These are phyloP conservation scores for Arthrobotrys iridis DNA, from an alignment of 2,329 filamentous ascomycete species.

Conservation along the genomic window DNA sequence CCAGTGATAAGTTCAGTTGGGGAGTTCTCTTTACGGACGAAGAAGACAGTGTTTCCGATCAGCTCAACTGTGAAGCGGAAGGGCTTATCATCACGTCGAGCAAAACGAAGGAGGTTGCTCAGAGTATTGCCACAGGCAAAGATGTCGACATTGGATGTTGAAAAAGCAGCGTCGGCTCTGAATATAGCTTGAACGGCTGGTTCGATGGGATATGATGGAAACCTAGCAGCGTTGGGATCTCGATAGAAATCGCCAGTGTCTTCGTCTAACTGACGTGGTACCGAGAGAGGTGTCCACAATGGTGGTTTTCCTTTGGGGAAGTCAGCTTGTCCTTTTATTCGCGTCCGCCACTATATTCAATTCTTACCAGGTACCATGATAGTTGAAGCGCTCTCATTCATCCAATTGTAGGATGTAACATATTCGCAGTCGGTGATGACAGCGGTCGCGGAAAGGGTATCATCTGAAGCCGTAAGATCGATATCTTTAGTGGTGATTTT, in stretches of 20 bases:
- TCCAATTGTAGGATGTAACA: conserved; percentile 68
- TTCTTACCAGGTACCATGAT: conserved; percentile 65
- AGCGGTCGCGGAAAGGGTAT: conserved; percentile 24
- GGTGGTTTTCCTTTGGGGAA: conserved; percentile 64
- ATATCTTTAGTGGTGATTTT: conserved; percentile 34
- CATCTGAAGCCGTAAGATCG: conserved; percentile 24
- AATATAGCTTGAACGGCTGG: conserved; percentile 65
- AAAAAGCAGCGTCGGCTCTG: conserved; percentile 61
- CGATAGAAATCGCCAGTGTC: conserved; percentile 67
- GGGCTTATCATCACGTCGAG: conserved; percentile 62
- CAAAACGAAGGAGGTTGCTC: conserved; percentile 71
- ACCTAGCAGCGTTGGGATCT: conserved; percentile 68
- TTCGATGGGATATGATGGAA: conserved; percentile 66
- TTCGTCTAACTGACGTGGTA: conserved; percentile 60
- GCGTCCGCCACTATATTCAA: conserved; percentile 14
- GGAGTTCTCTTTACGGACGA: conserved; percentile 71
- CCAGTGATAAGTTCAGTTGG: conserved; percentile 68
- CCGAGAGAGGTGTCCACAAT: conserved; percentile 64
- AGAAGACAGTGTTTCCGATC: conserved; percentile 70
- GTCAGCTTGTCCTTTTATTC: conserved; percentile 32
- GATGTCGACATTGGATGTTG: conserved; percentile 65
- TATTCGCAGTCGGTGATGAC: conserved; percentile 60
- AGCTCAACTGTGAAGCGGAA: conserved; percentile 71
- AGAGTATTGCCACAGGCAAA: conserved; percentile 71
- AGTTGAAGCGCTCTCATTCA: conserved; percentile 60